These are phyloP conservation scores for Pholiota conissans DNA, from an alignment of 768 basidiomycete genomes.

Conservation along the genomic window DNA sequence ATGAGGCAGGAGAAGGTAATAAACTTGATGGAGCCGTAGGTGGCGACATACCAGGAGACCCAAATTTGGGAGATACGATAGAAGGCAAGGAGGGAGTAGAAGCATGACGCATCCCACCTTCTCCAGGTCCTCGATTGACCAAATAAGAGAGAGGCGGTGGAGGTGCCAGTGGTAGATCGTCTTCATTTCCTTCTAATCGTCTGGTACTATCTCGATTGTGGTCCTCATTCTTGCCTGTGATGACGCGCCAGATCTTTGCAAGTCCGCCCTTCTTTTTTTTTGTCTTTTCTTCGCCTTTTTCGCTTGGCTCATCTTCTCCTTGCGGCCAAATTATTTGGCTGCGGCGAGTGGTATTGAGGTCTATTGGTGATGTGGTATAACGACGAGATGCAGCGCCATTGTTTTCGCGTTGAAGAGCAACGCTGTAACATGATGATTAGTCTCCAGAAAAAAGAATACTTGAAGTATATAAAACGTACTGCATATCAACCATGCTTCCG, in stretches of 20 bases:
- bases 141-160: slow-evolving; percentile 92
- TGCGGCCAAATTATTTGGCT: slow-evolving; percentile 57
- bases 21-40: slow-evolving; percentile 75
- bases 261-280: slow-evolving; percentile 81
- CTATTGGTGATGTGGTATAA: slow-evolving; percentile 30
- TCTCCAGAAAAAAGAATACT: not conserved
- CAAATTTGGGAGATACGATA: slow-evolving; percentile 53
- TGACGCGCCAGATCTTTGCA: slow-evolving; percentile 79
- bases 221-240: slow-evolving; percentile 55
- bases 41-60: slow-evolving; percentile 66
- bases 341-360: slow-evolving; percentile 41
- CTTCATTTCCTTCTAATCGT: slow-evolving; percentile 50
- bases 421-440: slow-evolving; percentile 40
- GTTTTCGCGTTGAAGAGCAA: slow-evolving; percentile 74
- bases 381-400: slow-evolving; percentile 28
- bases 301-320: slow-evolving; percentile 30
- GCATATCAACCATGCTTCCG: slow-evolving; percentile 92
- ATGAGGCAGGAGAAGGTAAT: slow-evolving; percentile 75
- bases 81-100: slow-evolving; percentile 73
- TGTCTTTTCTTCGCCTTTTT: slow-evolving; percentile 41
- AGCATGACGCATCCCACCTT: slow-evolving; percentile 52
- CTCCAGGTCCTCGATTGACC: slow-evolving; percentile 58
- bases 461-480: slow-evolving; percentile 51
- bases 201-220: slow-evolving; percentile 34
- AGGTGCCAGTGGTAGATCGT: slow-evolving; percentile 79